Evolutionary conservation across 1,139 yeast genomes (phyloP).

Genomic region (Hyphopichia buzzinii): DNA sequence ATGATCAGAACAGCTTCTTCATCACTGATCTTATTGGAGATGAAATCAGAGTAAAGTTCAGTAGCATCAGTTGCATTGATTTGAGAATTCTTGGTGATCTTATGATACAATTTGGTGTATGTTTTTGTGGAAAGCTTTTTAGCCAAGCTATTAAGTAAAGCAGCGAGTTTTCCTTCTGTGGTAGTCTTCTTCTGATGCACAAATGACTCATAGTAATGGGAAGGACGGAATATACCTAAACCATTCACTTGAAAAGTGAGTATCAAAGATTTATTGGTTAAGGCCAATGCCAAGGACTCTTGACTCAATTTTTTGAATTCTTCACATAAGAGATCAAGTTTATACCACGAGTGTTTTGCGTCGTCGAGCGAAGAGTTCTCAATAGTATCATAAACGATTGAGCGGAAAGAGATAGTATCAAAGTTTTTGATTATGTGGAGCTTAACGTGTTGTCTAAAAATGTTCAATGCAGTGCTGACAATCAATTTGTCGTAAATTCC

Average conservation of each 20-base stretch:
- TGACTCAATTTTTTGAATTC: constrained; percentile 60
- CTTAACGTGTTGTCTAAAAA: constrained; percentile 27
- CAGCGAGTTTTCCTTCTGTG: constrained; percentile 19
- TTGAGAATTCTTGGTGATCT: constrained; percentile 11
- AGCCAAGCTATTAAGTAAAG: constrained; percentile 21
- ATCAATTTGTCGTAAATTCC: constrained; percentile 45
- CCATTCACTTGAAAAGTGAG: constrained; percentile 34
- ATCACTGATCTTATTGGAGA: constrained; percentile 23
- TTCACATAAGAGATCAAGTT: constrained; percentile 61
- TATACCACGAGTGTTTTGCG: constrained; percentile 43
- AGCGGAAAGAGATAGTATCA: constrained; percentile 13
- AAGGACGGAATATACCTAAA: constrained; percentile 29
- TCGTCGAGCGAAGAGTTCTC: constrained; percentile 10
- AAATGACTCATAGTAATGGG: constrained; percentile 33
- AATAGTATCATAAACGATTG: constrained; percentile 22
- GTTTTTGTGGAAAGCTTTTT: constrained; percentile 26
- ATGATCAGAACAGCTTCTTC: constrained; percentile 21
- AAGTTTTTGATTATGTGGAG: constrained; percentile 3
- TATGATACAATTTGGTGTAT: constrained; percentile 19
- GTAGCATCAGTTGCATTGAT: constrained; percentile 17
- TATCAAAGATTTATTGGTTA: constrained; percentile 10
- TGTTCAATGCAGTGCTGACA: constrained; percentile 38
- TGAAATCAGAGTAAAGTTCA: constrained; percentile 19
- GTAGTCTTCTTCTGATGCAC: constrained; percentile 10
- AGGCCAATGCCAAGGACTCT: constrained; percentile 41